These are phyloP conservation scores for Saccharomycopsis vini DNA, from an alignment of 805 yeast genomes.

Conservation along the genomic window DNA sequence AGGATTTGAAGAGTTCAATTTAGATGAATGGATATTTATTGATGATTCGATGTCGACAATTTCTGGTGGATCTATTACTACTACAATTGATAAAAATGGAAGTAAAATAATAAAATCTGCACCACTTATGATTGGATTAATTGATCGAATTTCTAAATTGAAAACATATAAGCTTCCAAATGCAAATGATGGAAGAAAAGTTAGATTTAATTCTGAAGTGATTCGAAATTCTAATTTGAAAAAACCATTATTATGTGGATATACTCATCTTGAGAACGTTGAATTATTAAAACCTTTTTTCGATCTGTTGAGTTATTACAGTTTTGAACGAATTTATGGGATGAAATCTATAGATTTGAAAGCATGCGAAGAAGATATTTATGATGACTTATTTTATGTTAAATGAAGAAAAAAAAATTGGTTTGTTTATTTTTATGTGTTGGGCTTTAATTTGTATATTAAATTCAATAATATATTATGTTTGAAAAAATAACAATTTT, in stretches of 20 bases:
- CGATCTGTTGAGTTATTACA: slow-evolving; percentile 51
- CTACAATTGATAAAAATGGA: background rate
- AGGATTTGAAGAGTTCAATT: slow-evolving; percentile 69
- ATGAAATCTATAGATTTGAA: slow-evolving; percentile 34
- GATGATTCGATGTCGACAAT: slow-evolving; percentile 56
- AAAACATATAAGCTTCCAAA: slow-evolving; percentile 31
- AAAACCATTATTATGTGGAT: slow-evolving; percentile 25
- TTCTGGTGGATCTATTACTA: slow-evolving; percentile 27
- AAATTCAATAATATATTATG: too few species aligned
- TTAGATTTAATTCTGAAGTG: slow-evolving; percentile 7
- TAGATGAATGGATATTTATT: slow-evolving; percentile 78
- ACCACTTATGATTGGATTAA: slow-evolving; percentile 27
- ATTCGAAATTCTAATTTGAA: slow-evolving; percentile 23
- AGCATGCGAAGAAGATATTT: slow-evolving; percentile 47
- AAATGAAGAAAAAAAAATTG: background rate
- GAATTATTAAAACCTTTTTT: slow-evolving; percentile 54
- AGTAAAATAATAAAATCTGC: background rate
- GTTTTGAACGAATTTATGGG: slow-evolving; percentile 58
- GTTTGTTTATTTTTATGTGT: background rate
- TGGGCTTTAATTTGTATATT: background rate
- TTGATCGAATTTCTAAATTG: slow-evolving; percentile 38
- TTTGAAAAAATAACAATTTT: too few species aligned
- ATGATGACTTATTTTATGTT: slow-evolving; percentile 42
- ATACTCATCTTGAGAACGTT: slow-evolving; percentile 31
- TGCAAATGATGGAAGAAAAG: slow-evolving; percentile 20